These are phyloP conservation scores for Beauveria sp. DNA, from an alignment of 2,329 filamentous ascomycete genomes.

Conservation along the genomic window DNA sequence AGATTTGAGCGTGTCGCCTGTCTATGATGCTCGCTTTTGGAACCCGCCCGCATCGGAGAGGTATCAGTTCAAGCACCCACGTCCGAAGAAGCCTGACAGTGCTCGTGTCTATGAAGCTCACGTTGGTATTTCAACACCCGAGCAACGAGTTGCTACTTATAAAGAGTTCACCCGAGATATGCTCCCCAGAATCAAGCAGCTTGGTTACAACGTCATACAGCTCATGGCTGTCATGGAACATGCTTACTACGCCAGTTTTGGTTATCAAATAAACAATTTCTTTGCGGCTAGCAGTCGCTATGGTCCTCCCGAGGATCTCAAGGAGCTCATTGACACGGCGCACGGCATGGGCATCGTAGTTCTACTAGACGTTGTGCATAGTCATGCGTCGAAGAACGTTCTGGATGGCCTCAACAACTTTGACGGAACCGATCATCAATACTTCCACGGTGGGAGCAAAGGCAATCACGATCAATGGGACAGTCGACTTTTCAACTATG, in stretches of 20 bases:
- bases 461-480: constrained; percentile 93
- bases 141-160: constrained; percentile 83
- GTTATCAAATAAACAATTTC: constrained; percentile 98
- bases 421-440: constrained; percentile 88
- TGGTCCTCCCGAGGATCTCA: constrained; percentile 86
- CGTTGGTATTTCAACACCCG: constrained; percentile 91
- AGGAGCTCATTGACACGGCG: constrained; percentile 92
- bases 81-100: constrained; percentile 76
- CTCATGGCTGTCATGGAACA: constrained; percentile 99
- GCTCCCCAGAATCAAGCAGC: constrained; percentile 78
- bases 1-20: constrained; percentile 79
- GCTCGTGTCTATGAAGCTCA: constrained; percentile 98
- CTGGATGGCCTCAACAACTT: constrained; percentile 93
- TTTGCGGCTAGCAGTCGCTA: constrained; percentile 96
- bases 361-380: constrained; percentile 92
- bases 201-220: constrained; percentile 97
- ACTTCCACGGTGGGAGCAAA: constrained; percentile 83
- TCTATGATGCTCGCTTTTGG: constrained; percentile 96
- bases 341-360: constrained; percentile 87
- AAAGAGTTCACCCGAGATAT: constrained; percentile 94
- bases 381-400: constrained; percentile 96
- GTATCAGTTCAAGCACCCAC: constrained; percentile 77
- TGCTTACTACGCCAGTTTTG: constrained; percentile 98
- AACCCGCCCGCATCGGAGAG: constrained; percentile 71
- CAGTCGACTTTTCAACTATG: constrained; percentile 95